phyloP scores from a whole-genome alignment of 31 red algal species.

The Asparagopsis taxiformis region DNA sequence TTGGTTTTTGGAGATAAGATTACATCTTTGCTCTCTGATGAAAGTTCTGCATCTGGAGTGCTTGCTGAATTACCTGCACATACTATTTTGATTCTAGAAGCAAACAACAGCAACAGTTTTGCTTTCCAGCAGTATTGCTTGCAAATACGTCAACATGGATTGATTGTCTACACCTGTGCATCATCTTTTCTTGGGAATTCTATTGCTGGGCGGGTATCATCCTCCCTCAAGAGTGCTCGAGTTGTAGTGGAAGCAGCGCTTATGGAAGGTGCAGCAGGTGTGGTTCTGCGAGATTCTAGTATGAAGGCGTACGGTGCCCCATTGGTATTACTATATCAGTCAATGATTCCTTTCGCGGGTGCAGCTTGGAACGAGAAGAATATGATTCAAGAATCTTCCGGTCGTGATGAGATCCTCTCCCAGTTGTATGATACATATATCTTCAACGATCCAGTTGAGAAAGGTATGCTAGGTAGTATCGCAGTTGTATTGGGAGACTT shows the following conservation, averaged over 20 bases:
- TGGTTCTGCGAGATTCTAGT: slow-evolving; percentile 9
- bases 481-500: slow-evolving; percentile 6
- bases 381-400: background rate
- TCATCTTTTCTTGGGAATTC: slow-evolving; percentile 7
- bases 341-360: slow-evolving; percentile 12
- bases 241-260: background rate
- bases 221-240: background rate
- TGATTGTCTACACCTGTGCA: slow-evolving; percentile 8
- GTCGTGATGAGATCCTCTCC: slow-evolving; percentile 4
- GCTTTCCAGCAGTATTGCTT: background rate
- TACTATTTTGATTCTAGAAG: slow-evolving; percentile 11
- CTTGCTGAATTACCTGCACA: slow-evolving; percentile 15
- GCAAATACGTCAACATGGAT: slow-evolving; percentile 6
- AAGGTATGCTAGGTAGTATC: slow-evolving; percentile 15
- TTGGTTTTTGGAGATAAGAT: slow-evolving; percentile 1
- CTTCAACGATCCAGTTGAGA: too few relatives aligned
- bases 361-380: slow-evolving; percentile 19
- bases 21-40: background rate
- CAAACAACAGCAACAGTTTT: background rate
- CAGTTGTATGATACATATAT: too few relatives aligned
- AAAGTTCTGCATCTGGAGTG: background rate
- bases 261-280: slow-evolving; percentile 8
- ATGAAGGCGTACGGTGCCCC: slow-evolving; percentile 1
- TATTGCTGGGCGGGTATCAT: slow-evolving; percentile 10
- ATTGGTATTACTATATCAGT: slow-evolving; percentile 17